Evolutionary conservation across 495 filamentous ascomycete species (phyloP), one percentile per base, ranked within the genome.

Genomic region (Hypoxylon lenormandii): DNA sequence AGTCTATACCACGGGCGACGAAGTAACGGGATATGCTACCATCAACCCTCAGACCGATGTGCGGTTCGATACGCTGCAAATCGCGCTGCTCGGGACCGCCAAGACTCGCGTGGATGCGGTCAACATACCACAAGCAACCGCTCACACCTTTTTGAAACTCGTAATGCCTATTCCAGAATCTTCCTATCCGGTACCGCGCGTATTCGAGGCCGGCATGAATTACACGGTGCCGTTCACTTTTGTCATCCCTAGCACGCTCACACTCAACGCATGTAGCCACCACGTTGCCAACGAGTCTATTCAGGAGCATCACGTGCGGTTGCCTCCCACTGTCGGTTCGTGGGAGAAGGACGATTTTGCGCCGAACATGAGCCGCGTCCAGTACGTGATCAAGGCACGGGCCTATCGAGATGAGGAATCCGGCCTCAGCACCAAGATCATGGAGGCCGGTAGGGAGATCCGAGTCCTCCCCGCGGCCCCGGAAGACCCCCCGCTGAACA

Each of bases 161-260:
- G 81, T 81, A 43, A 94, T 97, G 81, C 95, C 96, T 4, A 87
- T 94, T 12, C 80, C 87, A 36, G 84, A 90, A 10, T 77, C 85
- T 2, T 78, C 82, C 1, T 92, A 94, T 67, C 94, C 94, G 0
- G 81, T 85, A 11, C 87, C 91, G 15, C 81, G 90, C 6, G 80
- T 93, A 18, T 77, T 93, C 11, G 86, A 91, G 75, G 82, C 86
- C 2, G 91, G 88, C 3, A 80, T 80, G 50, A 85, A 80, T 22
- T 92, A 94, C 75, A 87, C 77, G 12, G 88, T 96, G 54, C 91
- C 92, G 1, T 98, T 97, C 79, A 88, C 87, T 62, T 98, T 98
- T 72, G 89, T 92, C 37, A 86, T 98, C 11, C 95, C 96, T 0
- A 83, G 86, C 26, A 87, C 87, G 10, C 83, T 97, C 40, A 84